Base-by-base conservation (phyloP, 495 filamentous ascomycete genomes). In the Bacidia gigantensis region DNA sequence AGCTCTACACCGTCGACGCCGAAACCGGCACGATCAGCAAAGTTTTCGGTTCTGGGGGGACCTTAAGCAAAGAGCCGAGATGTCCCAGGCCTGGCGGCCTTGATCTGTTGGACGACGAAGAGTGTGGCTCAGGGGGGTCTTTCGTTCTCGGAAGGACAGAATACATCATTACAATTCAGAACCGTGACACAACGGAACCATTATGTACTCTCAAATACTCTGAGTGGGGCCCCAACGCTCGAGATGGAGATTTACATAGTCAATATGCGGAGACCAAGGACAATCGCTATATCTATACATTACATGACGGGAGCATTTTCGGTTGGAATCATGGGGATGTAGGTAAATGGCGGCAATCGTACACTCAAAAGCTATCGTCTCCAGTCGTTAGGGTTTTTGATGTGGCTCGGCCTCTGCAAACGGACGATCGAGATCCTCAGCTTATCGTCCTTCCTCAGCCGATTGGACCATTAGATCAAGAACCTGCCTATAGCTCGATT, bases 201-300 rank as follows among this genome's bases (percentile, higher is more conserved):
- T 84, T 97, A 41, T 95, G 87, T 60, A 95, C 86, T 0, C 76
- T 98, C 54, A 93, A 79, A 55, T 98, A 92, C 64, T 86, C 86
- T 21, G 92, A 98, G 64, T 98, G 92, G 92, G 83, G 80, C 0
- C 86, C 89, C 10, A 98, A 98, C 64, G 93, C 85, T 46, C 84
- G 81, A 41, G 90, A 98, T 60, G 78, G 77, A 51, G 92, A 98
- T 65, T 80, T 98, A 14, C 79, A 84, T 55, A 79, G 77, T 41
- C 87, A 97, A 56, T 89, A 97, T 58, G 70, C 69, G 21, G 67
- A 67, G 2, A 86, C 87, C 10, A 84, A 87, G 71, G 92, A 97
- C 64, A 79, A 83, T 52, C 86, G 82, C 40, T 95, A 96, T 66
- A 80, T 97, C 22, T 88, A 89, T 59, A 83, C 83, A 49, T 79